Evolutionary conservation across 768 basidiomycete species (phyloP), one percentile per base, ranked within the genome.

Genomic region (Boletales sp.): DNA sequence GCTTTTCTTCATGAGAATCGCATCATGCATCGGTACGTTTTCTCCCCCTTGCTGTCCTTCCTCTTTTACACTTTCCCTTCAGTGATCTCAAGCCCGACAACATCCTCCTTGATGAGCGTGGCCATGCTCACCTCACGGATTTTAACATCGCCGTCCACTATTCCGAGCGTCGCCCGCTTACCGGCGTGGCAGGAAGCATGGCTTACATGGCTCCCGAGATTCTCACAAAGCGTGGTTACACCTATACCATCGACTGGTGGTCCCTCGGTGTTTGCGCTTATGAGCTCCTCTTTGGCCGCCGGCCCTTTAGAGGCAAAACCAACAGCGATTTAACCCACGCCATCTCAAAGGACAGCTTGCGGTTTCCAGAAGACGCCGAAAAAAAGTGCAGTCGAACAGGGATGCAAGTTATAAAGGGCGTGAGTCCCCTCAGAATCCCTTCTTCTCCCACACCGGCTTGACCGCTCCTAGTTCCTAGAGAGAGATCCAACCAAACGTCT

Each of bases 111-210:
- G 95, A 99, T 67, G 94, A 96, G 62, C 78, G 80, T 44, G 95
- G 95, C 2, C 94, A 99, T 61, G 94, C 94, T 8, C 95, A 99
- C 68, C 75, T 99, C 54, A 98, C 88, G 0, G 95, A 99, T 67
- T 96, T 99, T 71, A 99, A 99, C 67, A 99, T 99, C 51, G 95
- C 95, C 14, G 93, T 98, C 8, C 95, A 99, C 68, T 98, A 90
- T 64, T 83, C 86, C 5, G 93, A 96, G 50, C 80, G 90, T 49
- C 81, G 87, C 50, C 71, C 93, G 32, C 69, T 88, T 21, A 94
- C 89, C 12, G 93, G 94, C 19, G 89, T 99, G 0, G 95, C 95
- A 19, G 95, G 95, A 9, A 95, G 92, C 45, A 95, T 98, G 94
- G 95, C 95, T 3, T 99, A 99, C 67, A 99, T 99, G 95, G 94